Evolutionary conservation across 2,329 filamentous ascomycete species (phyloP), one percentile per base, ranked within the genome.

Genomic region (Fusarium protoensiforme): DNA sequence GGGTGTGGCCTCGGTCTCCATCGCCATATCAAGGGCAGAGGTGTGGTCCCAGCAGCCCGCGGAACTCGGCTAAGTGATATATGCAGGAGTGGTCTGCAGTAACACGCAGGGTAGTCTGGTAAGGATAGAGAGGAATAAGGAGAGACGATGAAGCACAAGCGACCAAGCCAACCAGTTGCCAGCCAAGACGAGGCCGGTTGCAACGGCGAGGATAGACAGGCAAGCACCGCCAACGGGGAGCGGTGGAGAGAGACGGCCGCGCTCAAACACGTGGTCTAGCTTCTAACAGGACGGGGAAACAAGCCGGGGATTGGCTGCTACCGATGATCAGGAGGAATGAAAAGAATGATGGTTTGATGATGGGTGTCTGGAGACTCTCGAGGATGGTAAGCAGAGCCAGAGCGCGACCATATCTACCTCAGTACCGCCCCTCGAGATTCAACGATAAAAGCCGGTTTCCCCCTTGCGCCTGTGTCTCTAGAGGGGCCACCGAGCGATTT

Each of bases 1-100:
- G 58, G 78, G 76, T 61, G 76, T 75, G 62, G 69, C 69, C 59
- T 79, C 77, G 46, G 78, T 73, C 57, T 79, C 78, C 74, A 80
- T 78, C 67, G 53, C 61, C 48, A 67, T 59, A 43, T 63, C 65
- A 69, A 61, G 57, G 60, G 66, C 33, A 63, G 61, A 64, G 68
- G 67, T 61, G 64, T 68, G 62, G 54, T 70, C 53, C 64, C 41
- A 72, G 65, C 48, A 56, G 43, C 61, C 61, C 57, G 61, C 61
- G 67, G 59, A 58, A 68, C 27, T 58, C 48, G 63, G 68, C 48
- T 57, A 41, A 22, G 36, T 39, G 24, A 39, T 39, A 68, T 59
- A 60, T 64, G 71, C 64, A 64, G 51, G 38, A 64, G 51, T 54
- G 51, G 31, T 53, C 36, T 54, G 57, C 59, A 57, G 51, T 16